These are phyloP conservation scores for Babesia sp. DNA, from an alignment of 169 alveolate species.

Conservation along the genomic window DNA sequence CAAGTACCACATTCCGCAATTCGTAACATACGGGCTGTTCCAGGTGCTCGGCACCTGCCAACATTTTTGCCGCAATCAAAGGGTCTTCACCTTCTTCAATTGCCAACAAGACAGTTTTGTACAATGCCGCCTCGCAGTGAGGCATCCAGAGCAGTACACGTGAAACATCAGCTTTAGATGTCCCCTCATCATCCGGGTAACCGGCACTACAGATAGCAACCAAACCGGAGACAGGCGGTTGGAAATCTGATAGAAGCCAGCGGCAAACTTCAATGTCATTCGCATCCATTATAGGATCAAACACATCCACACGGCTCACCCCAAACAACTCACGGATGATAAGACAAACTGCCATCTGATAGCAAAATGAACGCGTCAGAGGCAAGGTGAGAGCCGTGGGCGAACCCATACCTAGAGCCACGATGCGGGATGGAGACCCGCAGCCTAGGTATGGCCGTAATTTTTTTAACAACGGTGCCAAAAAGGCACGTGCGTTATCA, in stretches of 20 bases:
- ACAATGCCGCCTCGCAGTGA: conserved; percentile 64
- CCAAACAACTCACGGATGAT: conserved; percentile 16
- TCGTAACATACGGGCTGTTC: not conserved
- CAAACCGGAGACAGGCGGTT: not conserved
- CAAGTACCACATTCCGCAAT: conserved; percentile 29
- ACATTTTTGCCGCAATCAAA: conserved; percentile 17
- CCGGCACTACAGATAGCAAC: not conserved
- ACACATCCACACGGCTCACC: conserved; percentile 31
- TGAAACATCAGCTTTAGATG: not conserved
- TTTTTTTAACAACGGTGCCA: not conserved
- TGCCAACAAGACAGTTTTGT: conserved; percentile 36
- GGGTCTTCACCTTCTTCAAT: conserved; percentile 36
- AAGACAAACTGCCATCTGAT: conserved; percentile 38
- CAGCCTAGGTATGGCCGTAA: not conserved
- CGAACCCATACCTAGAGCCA: conserved; percentile 66
- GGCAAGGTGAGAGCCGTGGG: conserved; percentile 43
- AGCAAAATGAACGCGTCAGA: conserved; percentile 36
- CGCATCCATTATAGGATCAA: conserved; percentile 63
- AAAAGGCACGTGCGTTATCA: not conserved
- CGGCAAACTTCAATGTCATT: conserved; percentile 49
- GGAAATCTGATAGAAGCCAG: conserved; percentile 1
- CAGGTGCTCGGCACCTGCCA: not conserved
- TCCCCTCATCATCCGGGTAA: not conserved
- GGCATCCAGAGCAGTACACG: conserved; percentile 65
- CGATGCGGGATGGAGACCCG: not conserved